Evolutionary conservation across 768 basidiomycete species (phyloP), one percentile per base, ranked within the genome.

Genomic region (Trametes sanguinea): DNA sequence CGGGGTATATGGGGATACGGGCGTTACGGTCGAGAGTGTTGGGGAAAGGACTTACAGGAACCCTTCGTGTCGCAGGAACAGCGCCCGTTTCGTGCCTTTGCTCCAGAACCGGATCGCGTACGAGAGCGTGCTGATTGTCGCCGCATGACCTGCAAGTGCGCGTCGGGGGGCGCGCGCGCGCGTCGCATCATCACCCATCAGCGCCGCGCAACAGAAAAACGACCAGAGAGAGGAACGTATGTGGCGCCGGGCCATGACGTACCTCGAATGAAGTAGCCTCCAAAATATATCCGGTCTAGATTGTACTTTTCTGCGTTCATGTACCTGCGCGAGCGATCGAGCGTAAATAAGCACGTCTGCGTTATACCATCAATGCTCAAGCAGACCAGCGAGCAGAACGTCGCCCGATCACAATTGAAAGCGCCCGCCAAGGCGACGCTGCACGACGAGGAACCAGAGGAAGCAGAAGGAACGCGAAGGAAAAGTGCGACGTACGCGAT

Each of bases 251-350:
- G 44, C 45, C 52, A 37, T 65, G 64, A 74, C 85, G 59, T 68
- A 94, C 93, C 96, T 81, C 97, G 84, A 75, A 99, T 99, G 77
- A 98, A 99, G 76, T 93, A 98, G 2, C 97, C 97, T 29, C 97
- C 95, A 81, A 98, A 99, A 79, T 98, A 99, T 66, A 99, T 98
- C 72, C 93, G 86, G 69, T 97, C 93, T 62, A 99, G 75, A 68
- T 92, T 88, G 74, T 98, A 97, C 79, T 98, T 98, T 74, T 98
- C 97, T 58, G 97, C 97, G 73, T 99, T 98, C 97, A 99, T 98
- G 76, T 95, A 98, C 50, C 94, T 96, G 72, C 35, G n/a, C 30
- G 14, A 27, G 35, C 32, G 40, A 45, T 51, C 58, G n/a, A 60
- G 35, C 11, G 66, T 71, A 67, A 67, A 60, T 54, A 39, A 54